Evolutionary conservation across 164 flowering plant genomes (phyloP).

Genomic region (Amborella trichopoda): DNA sequence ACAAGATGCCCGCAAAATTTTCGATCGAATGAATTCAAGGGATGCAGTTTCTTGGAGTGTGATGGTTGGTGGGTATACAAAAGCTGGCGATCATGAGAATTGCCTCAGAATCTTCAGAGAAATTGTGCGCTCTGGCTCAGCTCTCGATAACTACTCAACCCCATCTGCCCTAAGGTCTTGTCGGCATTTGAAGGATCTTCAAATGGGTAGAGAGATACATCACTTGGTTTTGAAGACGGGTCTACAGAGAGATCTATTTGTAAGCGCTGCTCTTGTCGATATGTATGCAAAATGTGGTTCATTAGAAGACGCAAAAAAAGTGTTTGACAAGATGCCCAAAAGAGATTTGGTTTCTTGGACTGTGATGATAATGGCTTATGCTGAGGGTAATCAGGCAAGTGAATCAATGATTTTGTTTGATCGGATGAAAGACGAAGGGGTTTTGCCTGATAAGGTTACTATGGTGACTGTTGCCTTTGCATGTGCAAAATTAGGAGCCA

Average conservation of each 20-base stretch:
- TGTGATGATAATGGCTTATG: constrained; percentile 41
- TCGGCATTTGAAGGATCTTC: constrained; percentile 16
- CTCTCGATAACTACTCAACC: constrained; percentile 28
- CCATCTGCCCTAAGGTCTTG: constrained; percentile 39
- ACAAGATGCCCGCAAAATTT: constrained; percentile 21
- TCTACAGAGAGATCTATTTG: constrained; percentile 23
- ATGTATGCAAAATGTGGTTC: constrained; percentile 37
- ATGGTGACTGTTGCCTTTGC: constrained; percentile 46
- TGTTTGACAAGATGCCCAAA: constrained; percentile 37
- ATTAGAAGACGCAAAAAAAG: constrained; percentile 24
- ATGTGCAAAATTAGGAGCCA: constrained; percentile 47
- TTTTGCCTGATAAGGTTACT: constrained; percentile 33
- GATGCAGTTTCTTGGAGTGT: constrained; percentile 36
- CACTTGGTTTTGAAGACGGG: constrained; percentile 22
- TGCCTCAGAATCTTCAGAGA: constrained; percentile 29
- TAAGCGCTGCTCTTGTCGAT: constrained; percentile 28
- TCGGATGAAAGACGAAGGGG: constrained; percentile 32
- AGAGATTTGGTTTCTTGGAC: constrained; percentile 49
- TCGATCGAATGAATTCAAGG: constrained; percentile 22
- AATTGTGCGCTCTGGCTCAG: constrained; percentile 19
- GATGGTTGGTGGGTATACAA: constrained; percentile 41
- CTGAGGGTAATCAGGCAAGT: constrained; percentile 29
- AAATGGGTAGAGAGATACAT: constrained; percentile 30
- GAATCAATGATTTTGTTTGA: constrained; percentile 39
- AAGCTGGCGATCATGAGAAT: constrained; percentile 25